Percentiles rank a stretch among this genome's conserved stretches.
These are phyloP conservation scores for Phellinidium pouzarii DNA, from an alignment of 1,284 basidiomycete genomes.

Conservation along the genomic window DNA sequence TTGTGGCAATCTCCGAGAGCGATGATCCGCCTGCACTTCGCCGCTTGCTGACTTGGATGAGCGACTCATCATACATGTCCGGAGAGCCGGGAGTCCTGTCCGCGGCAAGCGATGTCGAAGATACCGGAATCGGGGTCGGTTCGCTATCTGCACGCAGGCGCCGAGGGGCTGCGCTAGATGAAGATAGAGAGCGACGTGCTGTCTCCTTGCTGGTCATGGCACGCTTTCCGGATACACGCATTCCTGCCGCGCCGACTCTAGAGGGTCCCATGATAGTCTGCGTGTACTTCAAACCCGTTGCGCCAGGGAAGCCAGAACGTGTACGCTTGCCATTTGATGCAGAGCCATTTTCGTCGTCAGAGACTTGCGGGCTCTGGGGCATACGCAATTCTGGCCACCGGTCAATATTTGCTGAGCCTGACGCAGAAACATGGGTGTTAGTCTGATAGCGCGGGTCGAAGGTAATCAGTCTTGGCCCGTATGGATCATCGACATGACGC, in stretches of 20 bases:
- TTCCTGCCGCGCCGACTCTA: slow-evolving; percentile 53
- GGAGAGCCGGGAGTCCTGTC: slow-evolving; percentile 28
- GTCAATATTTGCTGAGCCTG: slow-evolving; percentile 69
- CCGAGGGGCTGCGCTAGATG: slow-evolving; percentile 18
- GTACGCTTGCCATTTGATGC: slow-evolving; percentile 29
- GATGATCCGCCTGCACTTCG: slow-evolving; percentile 19
- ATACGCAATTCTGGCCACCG: slow-evolving; percentile 79
- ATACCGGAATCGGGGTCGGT: slow-evolving; percentile 24
- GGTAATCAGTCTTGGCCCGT: slow-evolving; percentile 74
- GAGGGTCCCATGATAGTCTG: slow-evolving; percentile 77
- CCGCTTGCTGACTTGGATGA: slow-evolving; percentile 18
- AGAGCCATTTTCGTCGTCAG: slow-evolving; percentile 48
- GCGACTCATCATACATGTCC: slow-evolving; percentile 12
- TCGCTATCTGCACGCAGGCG: slow-evolving; percentile 37
- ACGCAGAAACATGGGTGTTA: slow-evolving; percentile 77
- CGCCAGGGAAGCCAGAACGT: slow-evolving; percentile 44
- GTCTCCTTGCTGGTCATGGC: slow-evolving; percentile 38
- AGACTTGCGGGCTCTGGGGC: slow-evolving; percentile 60
- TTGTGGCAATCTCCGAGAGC: slow-evolving; percentile 15
- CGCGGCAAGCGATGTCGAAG: slow-evolving; percentile 2
- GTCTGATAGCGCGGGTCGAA: slow-evolving; percentile 64
- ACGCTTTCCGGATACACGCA: slow-evolving; percentile 58
- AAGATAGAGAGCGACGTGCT: slow-evolving; percentile 36
- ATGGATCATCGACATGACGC: slow-evolving; percentile 81
- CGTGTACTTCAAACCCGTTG: slow-evolving; percentile 67